Conservation (phyloP, 2,329 filamentous ascomycete species). For the Pseudovirgaria hyperparasitica region DNA sequence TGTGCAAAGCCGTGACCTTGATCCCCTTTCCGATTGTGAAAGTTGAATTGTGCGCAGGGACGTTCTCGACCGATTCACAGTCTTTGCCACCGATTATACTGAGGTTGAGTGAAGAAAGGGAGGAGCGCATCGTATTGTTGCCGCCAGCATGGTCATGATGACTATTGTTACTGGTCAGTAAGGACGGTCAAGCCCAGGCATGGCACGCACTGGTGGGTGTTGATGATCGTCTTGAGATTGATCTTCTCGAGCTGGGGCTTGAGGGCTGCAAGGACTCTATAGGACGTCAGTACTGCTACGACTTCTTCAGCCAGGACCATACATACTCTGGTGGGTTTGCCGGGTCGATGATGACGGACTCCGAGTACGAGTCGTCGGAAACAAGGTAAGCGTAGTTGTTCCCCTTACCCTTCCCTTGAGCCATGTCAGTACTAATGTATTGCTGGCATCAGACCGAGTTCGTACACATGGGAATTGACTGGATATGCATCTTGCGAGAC, state of each 20-base stretch:
- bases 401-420: conserved; percentile 58
- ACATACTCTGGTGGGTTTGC: conserved; percentile 64
- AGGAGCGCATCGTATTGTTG: conserved; percentile 57
- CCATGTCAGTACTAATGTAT: conserved; percentile 1
- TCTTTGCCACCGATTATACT: conserved; percentile 80
- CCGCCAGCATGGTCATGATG: conserved; percentile 93
- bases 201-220: conserved; percentile 76
- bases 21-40: conserved; percentile 76
- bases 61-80: conserved; percentile 67
- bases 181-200: not conserved
- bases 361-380: conserved; percentile 36
- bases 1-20: conserved; percentile 76
- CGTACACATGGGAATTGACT: conserved; percentile 80
- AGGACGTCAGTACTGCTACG: conserved; percentile 1
- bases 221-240: conserved; percentile 80
- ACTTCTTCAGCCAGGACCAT: conserved; percentile 1
- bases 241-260: conserved; percentile 63
- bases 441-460: conserved; percentile 9
- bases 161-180: conserved; percentile 32
- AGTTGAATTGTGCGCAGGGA: conserved; percentile 58
- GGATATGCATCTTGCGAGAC: conserved; percentile 62
- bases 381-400: conserved; percentile 73
- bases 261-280: conserved; percentile 50
- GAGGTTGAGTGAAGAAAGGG: conserved; percentile 37
- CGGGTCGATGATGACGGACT: conserved; percentile 58